Conservation (phyloP, 805 yeast species). For the Yamadazyma olivae region DNA sequence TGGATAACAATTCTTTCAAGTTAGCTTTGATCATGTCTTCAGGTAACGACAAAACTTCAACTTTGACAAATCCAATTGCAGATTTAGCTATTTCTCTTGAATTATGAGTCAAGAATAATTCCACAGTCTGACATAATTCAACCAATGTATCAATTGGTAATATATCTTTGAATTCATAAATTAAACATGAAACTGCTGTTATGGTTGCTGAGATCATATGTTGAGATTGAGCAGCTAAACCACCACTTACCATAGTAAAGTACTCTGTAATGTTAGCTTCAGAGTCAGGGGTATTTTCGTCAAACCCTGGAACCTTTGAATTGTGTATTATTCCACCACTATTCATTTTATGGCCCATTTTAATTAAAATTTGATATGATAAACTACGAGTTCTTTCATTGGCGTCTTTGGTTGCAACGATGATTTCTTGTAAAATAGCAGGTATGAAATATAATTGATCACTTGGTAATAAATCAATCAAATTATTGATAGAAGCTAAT, state of each 20-base stretch:
- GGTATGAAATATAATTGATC: conserved; percentile 76
- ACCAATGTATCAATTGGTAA: conserved; percentile 57
- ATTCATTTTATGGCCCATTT: conserved; percentile 77
- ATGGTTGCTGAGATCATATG: conserved; percentile 95
- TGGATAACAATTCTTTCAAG: conserved; percentile 61
- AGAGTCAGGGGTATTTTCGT: conserved; percentile 55
- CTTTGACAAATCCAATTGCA: conserved; percentile 91
- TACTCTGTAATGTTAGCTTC: conserved; percentile 74
- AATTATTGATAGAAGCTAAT: conserved; percentile 59
- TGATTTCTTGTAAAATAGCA: conserved; percentile 78
- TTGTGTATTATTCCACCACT: conserved; percentile 67
- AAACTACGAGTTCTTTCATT: conserved; percentile 88
- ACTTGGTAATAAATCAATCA: conserved; percentile 62
- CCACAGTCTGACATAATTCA: conserved; percentile 84
- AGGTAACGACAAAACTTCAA: conserved; percentile 79
- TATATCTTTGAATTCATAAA: conserved; percentile 77
- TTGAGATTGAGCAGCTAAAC: conserved; percentile 89
- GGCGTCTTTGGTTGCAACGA: conserved; percentile 84
- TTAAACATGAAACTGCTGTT: conserved; percentile 81
- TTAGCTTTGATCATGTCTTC: conserved; percentile 68
- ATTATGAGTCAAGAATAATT: conserved; percentile 83
- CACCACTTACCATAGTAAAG: conserved; percentile 93
- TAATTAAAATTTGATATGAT: conserved; percentile 70
- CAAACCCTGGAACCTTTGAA: conserved; percentile 65
- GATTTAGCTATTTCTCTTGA: conserved; percentile 93